Evolutionary conservation across 140 eudicot genomes (phyloP), one percentile per base, ranked within the genome.

Genomic region (Ambrosia hybrid): DNA sequence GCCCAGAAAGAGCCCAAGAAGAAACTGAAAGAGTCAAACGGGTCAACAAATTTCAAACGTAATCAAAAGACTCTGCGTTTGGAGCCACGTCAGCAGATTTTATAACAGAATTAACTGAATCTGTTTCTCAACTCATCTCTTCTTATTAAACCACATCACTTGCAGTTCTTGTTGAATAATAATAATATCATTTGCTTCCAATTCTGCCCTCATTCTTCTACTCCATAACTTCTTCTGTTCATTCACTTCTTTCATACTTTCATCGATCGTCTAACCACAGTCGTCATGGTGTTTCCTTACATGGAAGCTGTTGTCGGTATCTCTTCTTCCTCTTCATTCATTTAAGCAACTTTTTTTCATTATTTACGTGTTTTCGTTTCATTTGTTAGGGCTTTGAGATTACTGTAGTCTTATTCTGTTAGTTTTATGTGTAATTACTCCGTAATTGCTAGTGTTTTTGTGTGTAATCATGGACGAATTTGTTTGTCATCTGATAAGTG

Each of bases 271-370:
- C 46, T 6, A 41, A 41, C 59, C 39, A 56, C 4, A 51, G 13
- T 81, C 7, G 78, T 84, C 85, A 91, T 91, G 97, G 92, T 93
- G 82, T 84, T 91, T 59, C 96, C 96, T 2, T 91, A 86, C 85
- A 75, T 91, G 88, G 97, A 91, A 80, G 93, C 94, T 15, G 97
- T 88, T 12, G 89, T 91, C 51, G 96, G 97, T 91, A 86, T 51
- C 72, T 33, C 7, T 13, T 57, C 41, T 13, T 67, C 51, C 53
- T 11, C 13, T 62, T 65, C 55, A 57, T 76, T 61, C 4, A 12
- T 70, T 37, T 51, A 21, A 21, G 1, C 1, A 0, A 14, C 56
- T 30, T 8, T 43, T 65, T 66, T 66, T 66, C 7, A 56, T 26
- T 6, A 64, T 9, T 51, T 11, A 36, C 8, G 10, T 39, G 34